Percentiles rank a stretch among this genome's conserved stretches.
phyloP scores from a whole-genome alignment of 257 asterid genomes.

The Jacaranda mimosifolia region DNA sequence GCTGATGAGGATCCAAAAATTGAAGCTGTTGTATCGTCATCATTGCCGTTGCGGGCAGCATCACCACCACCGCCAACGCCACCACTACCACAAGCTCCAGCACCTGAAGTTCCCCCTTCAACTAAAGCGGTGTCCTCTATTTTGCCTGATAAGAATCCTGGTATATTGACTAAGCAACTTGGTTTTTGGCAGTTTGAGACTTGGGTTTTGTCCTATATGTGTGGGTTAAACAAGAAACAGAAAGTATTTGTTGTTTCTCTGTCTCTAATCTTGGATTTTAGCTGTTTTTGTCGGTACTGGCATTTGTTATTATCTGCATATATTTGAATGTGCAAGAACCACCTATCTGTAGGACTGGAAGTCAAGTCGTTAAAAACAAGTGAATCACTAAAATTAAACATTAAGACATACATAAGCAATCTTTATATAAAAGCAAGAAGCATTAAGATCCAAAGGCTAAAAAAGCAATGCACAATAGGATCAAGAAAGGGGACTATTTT shows the following conservation, averaged over 20 bases:
- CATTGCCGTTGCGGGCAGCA: conserved; percentile 40
- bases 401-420: conserved; percentile 36
- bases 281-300: conserved; percentile 59
- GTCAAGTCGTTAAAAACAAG: conserved; percentile 30
- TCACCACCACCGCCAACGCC: conserved; percentile 32
- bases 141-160: conserved; percentile 58
- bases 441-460: conserved; percentile 49
- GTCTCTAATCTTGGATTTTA: conserved; percentile 48
- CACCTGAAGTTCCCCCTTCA: conserved; percentile 42
- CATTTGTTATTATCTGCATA: conserved; percentile 59
- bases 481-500: conserved; percentile 43
- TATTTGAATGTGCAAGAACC: conserved; percentile 45
- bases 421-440: conserved; percentile 52
- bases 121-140: conserved; percentile 42
- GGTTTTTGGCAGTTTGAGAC: conserved; percentile 17
- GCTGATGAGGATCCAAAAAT: conserved; percentile 49
- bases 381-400: conserved; percentile 33
- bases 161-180: conserved; percentile 48
- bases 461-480: conserved; percentile 32
- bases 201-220: conserved; percentile 42
- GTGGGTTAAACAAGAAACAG: conserved; percentile 36
- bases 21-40: conserved; percentile 46
- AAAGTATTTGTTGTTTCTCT: conserved; percentile 46
- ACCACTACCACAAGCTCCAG: conserved; percentile 29
- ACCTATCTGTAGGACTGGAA: conserved; percentile 25